Percentiles rank a stretch among this genome's conserved stretches.
Conservation (phyloP, 371 early-diverging fungal genomes). For the Chytridium lagenaria region DNA sequence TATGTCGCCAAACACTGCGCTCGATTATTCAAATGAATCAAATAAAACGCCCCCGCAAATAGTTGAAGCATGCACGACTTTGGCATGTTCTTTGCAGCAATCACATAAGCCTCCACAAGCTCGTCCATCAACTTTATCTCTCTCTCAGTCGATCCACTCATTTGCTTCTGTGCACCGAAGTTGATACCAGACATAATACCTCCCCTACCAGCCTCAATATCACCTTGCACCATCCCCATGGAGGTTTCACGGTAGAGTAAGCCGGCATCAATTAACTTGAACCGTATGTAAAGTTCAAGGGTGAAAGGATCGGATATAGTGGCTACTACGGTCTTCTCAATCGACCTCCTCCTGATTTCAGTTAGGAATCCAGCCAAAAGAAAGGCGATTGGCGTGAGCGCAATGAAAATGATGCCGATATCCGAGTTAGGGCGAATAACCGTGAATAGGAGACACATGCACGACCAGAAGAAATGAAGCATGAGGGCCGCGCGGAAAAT, state of each 20-base stretch:
- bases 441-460: constrained; percentile 40
- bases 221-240: not conserved
- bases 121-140: constrained; percentile 29
- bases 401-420: constrained; percentile 45
- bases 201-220: not conserved
- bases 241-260: constrained; percentile 34
- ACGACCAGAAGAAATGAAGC: constrained; percentile 40
- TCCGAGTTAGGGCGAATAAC: constrained; percentile 42
- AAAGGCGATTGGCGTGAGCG: constrained; percentile 30
- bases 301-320: constrained; percentile 28
- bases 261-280: constrained; percentile 30
- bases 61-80: constrained; percentile 42
- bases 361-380: constrained; percentile 26
- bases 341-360: constrained; percentile 21
- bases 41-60: constrained; percentile 43
- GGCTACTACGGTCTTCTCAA: constrained; percentile 25
- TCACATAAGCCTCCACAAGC: constrained; percentile 27
- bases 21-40: constrained; percentile 43
- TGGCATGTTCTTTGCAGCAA: constrained; percentile 28
- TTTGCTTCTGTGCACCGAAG: not conserved
- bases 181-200: constrained; percentile 4
- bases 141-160: constrained; percentile 15
- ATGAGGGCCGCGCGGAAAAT: constrained; percentile 25
- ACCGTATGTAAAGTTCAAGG: constrained; percentile 46
- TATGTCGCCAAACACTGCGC: constrained; percentile 44